phyloP scores from a whole-genome alignment of 2,329 filamentous ascomycete species.

The Fusarium pseudoanthophilum region DNA sequence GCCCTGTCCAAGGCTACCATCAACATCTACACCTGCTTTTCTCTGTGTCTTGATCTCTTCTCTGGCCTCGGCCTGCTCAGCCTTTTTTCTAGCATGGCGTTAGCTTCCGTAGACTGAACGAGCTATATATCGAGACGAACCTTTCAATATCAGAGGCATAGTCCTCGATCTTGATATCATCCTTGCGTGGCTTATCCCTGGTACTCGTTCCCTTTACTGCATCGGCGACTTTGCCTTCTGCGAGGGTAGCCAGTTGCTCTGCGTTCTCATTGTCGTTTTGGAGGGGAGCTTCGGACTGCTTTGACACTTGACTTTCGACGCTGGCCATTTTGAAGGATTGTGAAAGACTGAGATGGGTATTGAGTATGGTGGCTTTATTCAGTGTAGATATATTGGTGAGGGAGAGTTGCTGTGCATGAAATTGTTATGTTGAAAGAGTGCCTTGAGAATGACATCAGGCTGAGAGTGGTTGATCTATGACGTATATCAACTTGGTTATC shows the following conservation, averaged over 20 bases:
- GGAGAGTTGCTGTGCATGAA: background rate
- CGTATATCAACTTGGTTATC: constrained; percentile 17
- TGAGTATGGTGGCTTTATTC: background rate
- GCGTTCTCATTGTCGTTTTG: constrained; percentile 39
- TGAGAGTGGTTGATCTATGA: constrained; percentile 20
- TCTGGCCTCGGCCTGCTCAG: constrained; percentile 34
- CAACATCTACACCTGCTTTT: constrained; percentile 31
- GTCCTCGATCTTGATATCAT: constrained; percentile 36
- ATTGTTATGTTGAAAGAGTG: background rate
- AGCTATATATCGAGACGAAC: background rate
- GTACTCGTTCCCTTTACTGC: constrained; percentile 27
- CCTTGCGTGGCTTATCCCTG: constrained; percentile 29
- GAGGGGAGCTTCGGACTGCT: constrained; percentile 3
- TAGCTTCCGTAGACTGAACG: background rate
- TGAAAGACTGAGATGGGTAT: background rate
- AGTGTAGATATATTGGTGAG: background rate
- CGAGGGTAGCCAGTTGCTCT: constrained; percentile 35
- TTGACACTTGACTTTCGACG: constrained; percentile 20
- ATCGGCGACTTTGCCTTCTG: constrained; percentile 39
- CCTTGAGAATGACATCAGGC: constrained; percentile 21
- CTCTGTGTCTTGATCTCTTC: constrained; percentile 33
- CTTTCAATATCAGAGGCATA: constrained; percentile 33
- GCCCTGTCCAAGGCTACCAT: constrained; percentile 33
- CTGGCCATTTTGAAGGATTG: constrained; percentile 10
- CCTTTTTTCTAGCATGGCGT: constrained; percentile 28